These are phyloP conservation scores for Myriangium duriaei DNA, from an alignment of 2,329 filamentous ascomycete species.

Conservation along the genomic window DNA sequence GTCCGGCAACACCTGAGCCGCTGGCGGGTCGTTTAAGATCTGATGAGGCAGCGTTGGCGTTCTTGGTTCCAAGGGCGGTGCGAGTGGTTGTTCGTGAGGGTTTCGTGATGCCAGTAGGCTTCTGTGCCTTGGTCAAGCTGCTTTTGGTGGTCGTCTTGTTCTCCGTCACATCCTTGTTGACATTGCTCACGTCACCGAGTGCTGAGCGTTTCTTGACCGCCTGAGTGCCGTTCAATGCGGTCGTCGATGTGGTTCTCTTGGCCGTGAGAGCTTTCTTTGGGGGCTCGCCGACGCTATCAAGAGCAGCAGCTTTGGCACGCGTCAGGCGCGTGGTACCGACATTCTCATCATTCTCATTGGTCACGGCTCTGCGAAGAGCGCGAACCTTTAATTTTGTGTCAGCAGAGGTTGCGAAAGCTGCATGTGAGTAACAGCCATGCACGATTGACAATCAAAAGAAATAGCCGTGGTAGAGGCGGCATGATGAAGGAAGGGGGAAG, in stretches of 20 bases:
- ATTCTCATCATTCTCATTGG: constrained; percentile 95
- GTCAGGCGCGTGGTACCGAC: constrained; percentile 65
- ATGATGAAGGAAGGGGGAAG: constrained; percentile 1
- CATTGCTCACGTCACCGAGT: constrained; percentile 90
- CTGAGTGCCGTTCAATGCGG: constrained; percentile 34
- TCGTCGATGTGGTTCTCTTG: constrained; percentile 29
- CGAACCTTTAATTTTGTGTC: constrained; percentile 47
- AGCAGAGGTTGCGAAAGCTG: too few species aligned
- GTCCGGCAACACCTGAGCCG: constrained; percentile 55
- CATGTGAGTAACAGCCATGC: too few species aligned
- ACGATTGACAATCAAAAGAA: constrained; percentile 15
- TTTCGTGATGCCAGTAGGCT: constrained; percentile 76
- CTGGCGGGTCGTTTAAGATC: constrained; percentile 62
- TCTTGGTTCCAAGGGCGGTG: constrained; percentile 52
- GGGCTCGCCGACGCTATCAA: constrained; percentile 41
- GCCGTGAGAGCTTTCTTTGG: constrained; percentile 36
- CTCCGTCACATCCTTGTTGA: constrained; percentile 57
- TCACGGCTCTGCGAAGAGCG: constrained; percentile 60
- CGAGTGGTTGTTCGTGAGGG: constrained; percentile 47
- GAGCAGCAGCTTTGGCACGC: constrained; percentile 76
- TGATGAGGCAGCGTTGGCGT: constrained; percentile 47
- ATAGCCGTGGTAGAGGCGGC: constrained; percentile 12
- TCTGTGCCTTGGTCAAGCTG: constrained; percentile 44
- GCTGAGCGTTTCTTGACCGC: constrained; percentile 62
- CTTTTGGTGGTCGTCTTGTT: constrained; percentile 58